Evolutionary conservation across 371 early-diverging fungal genomes (phyloP), one percentile per base, ranked within the genome.

Genomic region (Rhizopus delemar): DNA sequence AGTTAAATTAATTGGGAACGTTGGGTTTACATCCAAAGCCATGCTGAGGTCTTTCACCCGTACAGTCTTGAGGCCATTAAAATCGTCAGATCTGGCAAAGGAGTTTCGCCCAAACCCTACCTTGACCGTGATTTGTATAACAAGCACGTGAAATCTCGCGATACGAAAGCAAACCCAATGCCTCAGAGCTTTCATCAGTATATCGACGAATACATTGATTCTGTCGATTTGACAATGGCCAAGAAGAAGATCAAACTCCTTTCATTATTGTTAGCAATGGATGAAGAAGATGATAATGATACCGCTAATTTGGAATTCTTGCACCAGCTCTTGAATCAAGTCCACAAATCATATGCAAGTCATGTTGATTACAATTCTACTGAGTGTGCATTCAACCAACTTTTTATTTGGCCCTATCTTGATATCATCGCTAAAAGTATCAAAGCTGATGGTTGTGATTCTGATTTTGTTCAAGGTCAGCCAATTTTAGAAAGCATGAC

Each of bases 311-410:
- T 59, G 35, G 53, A 53, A 29, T 48, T 53, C 36, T 32, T 53
- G 5, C 52, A 59, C 43, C 48, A 29, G 45, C 28, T 59, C 15
- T 28, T 53, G 4, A 33, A 28, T 3, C 46, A 59, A 53, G 39
- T 48, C 12, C 45, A 60, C 15, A 38, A 32, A 50, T 34, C 49
- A 8, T 60, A 50, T 32, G 22, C 50, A 48, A 46, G 46, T 31
- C 50, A 46, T 16, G 38, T 61, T 55, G 62, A 49, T 32, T 50
- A 41, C 16, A 15, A 56, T 15, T 3, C 51, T 29, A 46, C 12
- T 56, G 57, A 62, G 32, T 48, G 56, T 48, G 36, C 56, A 12
- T 56, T 57, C 22, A 62, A 62, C 48, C 57, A 46, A 39, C 48
- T 62, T 13, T 32, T 62, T 35, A 35, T 62, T 41, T 60, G 50